Conservation (phyloP, 306 rosid species). For the apple (Malus domestica) region ASM211411v1 NC_041796.1:13362501-13363000, state of each 20-base stretch:
- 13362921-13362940: conserved; percentile 11
- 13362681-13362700: conserved; percentile 19
- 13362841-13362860: conserved; percentile 26
- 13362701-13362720: conserved; percentile 31
- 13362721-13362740: conserved; percentile 18
- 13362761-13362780: conserved; percentile 28
- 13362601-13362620: conserved; percentile 53
- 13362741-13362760: conserved; percentile 47
- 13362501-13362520: neutral
- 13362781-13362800: conserved; percentile 21
- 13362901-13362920: neutral
- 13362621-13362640: conserved; percentile 23
- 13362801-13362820: neutral
- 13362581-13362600: conserved; percentile 39
- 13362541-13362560: too few species aligned
- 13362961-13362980: neutral
- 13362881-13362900: conserved; percentile 15
- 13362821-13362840: conserved; percentile 16
- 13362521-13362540: neutral
- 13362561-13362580: neutral
- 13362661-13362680: conserved; percentile 34
- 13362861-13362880: conserved; percentile 15
- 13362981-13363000: conserved; percentile 2
- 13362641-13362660: conserved; percentile 17
- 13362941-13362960: neutral